Evolutionary conservation across 345 rosid genomes (phyloP), one percentile per base, ranked within the genome.

Genomic region (Excoecaria agallocha): DNA sequence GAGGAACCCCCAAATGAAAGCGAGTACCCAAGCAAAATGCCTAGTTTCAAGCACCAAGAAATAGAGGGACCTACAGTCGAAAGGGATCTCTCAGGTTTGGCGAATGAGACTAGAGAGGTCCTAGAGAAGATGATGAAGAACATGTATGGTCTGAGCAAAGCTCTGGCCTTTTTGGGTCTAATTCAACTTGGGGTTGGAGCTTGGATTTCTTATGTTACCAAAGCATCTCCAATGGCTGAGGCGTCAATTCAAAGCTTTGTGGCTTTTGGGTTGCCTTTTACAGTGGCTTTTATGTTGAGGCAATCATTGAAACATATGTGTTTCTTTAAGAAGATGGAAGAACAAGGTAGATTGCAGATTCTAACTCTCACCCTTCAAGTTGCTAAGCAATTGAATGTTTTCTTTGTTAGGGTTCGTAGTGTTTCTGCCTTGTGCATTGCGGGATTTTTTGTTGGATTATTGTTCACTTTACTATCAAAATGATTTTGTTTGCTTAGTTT

Each of bases 61-160:
- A 91, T 95, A 78, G 96, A 91, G 74, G 99, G 98, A 0, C 96
- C 97, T 1, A 95, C 99, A 0, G 97, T 90, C 24, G 98, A 93
- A 54, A 87, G 98, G 6, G 97, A 95, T 77, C 70, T 88, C 58
- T 93, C 99, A 5, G 79, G 90, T 12, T 63, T 93, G 69, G 98
- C 89, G 15, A 87, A 86, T 35, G 98, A 93, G 88, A 95, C 96
- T 30, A 84, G 98, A 70, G 74, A 81, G 20, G 93, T 87, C 12
- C 85, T 91, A 20, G 94, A 90, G 58, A 66, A 56, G 74, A 88
- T 88, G 94, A 90, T 93, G 92, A 91, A 85, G 94, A 91, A 83
- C 37, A 81, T 90, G 38, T 84, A 88, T 48, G 77, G 87, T 73
- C 84, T 90, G 3, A 91, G 94, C 84, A 85, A 83, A 73, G 89